Evolutionary conservation across 129 eudicot genomes (phyloP), one percentile per base, ranked within the genome.

Genomic region (Flaveria bidentis): DNA sequence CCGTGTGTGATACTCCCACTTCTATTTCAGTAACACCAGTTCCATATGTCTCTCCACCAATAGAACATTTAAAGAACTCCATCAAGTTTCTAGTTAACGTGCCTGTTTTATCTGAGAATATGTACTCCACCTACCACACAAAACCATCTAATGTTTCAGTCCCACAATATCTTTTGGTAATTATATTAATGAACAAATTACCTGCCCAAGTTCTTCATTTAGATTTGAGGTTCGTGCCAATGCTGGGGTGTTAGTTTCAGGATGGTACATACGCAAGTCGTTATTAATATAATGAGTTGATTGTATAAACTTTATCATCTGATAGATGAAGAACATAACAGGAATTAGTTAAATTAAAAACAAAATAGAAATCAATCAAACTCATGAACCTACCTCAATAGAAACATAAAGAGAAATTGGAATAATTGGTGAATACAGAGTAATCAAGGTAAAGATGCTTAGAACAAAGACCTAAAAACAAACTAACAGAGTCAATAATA

Each of bases 361-460:
- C 14, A 39, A 67, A 9, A 9, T 7, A 66, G 26, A 68, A 12
- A 45, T n/a, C 52, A 63, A 63, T 15, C 30, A 63, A 30, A 15
- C 45, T 42, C 16, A 69, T 44, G 61, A 50, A 72, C 67, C 39
- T 86, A 90, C 98, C 98, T 91, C 99, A 61, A 94, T 89, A 67
- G 97, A 89, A 85, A 94, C 99, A 87, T 94, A 94, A 44, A 94
- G 97, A 49, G 99, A 94, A 75, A 94, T 94, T 25, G 99, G 99
- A 78, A 94, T 94, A 78, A 94, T 89, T 39, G 97, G 97, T 25
- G 99, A 94, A 86, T 91, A 91, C 28, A 94, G 90, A 78, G 99
- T 94, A 67, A 94, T 91, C 49, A 94, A 80, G 25, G 99, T 94
- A 78, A 94, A 94, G 80, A 94, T 91, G 62, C 88, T 92, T 87